Base-by-base conservation (phyloP, 805 yeast genomes). In the Hagleromyces aurorensis region DNA sequence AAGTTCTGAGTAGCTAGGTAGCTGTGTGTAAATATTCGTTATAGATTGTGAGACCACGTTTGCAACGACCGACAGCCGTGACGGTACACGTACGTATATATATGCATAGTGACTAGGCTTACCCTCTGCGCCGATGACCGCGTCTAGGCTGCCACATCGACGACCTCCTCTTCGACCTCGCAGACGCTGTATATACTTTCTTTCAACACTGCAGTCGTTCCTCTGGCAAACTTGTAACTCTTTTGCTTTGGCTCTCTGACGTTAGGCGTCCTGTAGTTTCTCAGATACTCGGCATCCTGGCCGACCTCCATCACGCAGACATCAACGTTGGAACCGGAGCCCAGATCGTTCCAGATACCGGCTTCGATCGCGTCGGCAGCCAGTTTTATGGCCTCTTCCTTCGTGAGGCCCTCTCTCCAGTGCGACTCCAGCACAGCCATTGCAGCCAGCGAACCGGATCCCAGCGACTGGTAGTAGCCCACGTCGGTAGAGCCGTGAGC, bases 401-500 rank as follows among this genome's bases (percentile, higher is more conserved):
- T 80, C 13, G 77, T 69, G 65, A 91, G 60, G 43, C 72, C 83
- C 43, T 72, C 75, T 50, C 70, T 75, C 94, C 94, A 91, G 41
- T 77, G 69, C 22, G 89, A 72, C 62, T 91, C 98, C 46, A 91
- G 67, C 11, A 91, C 91, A 4, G 97, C 96, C 94, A 91, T 89
- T 6, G 98, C 98, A 5, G 98, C 97, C 57, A 91, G 69, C 13
- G 96, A 86, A 40, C 98, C 98, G 3, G 96, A 86, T 8, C 98
- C 98, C 43, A 91, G 66, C 6, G 96, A 77, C 59, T 79, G 82
- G 59, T 86, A 91, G 48, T 75, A 83, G 6, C 97, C 97, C 38
- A 89, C 81, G 59, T 91, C 98, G 9, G 97, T 87, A 6, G 96
- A 85, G 12, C 98, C 98, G 56, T 91, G 98, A 3, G 98, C 98